Conservation (phyloP, 163 green algal genomes). For the Scenedesmus sp. region DNA sequence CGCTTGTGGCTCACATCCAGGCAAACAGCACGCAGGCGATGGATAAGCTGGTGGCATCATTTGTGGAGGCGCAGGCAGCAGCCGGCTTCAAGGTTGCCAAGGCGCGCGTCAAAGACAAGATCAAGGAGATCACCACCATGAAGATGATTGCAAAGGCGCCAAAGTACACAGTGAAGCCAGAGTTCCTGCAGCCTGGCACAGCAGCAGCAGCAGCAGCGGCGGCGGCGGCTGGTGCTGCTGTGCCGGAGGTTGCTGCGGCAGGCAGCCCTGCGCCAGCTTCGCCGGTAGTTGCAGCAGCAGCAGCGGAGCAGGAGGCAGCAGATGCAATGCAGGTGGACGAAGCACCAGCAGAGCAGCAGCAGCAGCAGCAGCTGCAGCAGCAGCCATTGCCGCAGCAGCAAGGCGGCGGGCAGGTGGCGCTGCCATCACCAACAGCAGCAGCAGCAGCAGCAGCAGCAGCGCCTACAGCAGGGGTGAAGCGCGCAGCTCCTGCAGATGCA, state of each 20-base stretch:
- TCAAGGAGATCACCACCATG: constrained; percentile 34
- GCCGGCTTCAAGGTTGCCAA: constrained; percentile 30
- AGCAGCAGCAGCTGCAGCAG: constrained; percentile 3
- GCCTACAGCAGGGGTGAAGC: background rate
- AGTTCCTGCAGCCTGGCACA: background rate
- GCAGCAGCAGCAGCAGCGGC: constrained; percentile 15
- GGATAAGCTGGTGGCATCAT: constrained; percentile 15
- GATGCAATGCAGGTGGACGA: constrained; percentile 16
- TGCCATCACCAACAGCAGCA: background rate
- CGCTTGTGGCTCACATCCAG: constrained; percentile 39
- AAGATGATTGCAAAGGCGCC: constrained; percentile 6
- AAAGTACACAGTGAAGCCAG: constrained; percentile 29
- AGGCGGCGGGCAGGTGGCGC: background rate
- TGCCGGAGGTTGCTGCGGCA: background rate
- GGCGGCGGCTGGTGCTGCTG: background rate
- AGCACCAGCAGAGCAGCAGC: constrained; percentile 16
- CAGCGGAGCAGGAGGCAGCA: background rate
- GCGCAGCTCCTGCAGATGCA: background rate
- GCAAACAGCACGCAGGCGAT: constrained; percentile 13
- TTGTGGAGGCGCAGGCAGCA: constrained; percentile 29
- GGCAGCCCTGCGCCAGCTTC: background rate
- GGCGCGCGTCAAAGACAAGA: constrained; percentile 37
- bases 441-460: constrained; percentile 1
- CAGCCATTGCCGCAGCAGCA: constrained; percentile 2
- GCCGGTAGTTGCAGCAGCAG: background rate